These are phyloP conservation scores for Phaeosphaeriaceae sp. DNA, from an alignment of 2,329 filamentous ascomycete species.

Conservation along the genomic window DNA sequence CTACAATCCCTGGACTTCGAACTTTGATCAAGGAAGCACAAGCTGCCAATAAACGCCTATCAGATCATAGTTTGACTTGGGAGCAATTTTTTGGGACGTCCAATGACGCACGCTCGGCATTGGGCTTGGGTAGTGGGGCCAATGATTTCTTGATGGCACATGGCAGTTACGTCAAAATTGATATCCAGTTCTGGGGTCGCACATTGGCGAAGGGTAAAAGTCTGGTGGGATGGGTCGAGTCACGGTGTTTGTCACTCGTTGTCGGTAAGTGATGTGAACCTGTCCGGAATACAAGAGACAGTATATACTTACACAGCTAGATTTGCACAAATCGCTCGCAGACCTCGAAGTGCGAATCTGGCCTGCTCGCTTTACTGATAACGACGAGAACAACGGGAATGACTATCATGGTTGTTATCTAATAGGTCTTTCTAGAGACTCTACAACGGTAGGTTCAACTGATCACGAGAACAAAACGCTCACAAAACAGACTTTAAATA, in stretches of 20 bases:
- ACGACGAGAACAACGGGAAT: slow-evolving; percentile 24
- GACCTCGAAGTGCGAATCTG: slow-evolving; percentile 64
- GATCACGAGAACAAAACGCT: slow-evolving; percentile 50
- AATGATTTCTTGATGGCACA: slow-evolving; percentile 60
- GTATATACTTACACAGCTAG: slow-evolving; percentile 43
- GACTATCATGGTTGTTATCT: slow-evolving; percentile 69
- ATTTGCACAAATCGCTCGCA: slow-evolving; percentile 62
- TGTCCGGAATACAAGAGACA: neutral
- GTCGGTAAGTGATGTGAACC: slow-evolving; percentile 55
- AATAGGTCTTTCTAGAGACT: slow-evolving; percentile 57
- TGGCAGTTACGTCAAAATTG: slow-evolving; percentile 65
- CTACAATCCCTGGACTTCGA: slow-evolving; percentile 60
- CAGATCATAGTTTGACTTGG: slow-evolving; percentile 35
- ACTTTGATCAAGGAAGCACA: slow-evolving; percentile 60
- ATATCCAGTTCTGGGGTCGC: slow-evolving; percentile 70
- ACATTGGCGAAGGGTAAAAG: slow-evolving; percentile 61
- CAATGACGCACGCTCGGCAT: neutral
- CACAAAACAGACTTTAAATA: slow-evolving; percentile 53
- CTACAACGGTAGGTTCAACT: neutral
- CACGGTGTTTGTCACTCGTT: slow-evolving; percentile 63
- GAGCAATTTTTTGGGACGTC: slow-evolving; percentile 27
- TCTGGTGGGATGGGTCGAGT: slow-evolving; percentile 70
- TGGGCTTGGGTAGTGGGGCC: slow-evolving; percentile 6
- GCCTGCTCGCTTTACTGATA: slow-evolving; percentile 63
- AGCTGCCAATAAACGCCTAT: slow-evolving; percentile 54